phyloP scores from a whole-genome alignment of 192 early-diverging fungal species.

The Gamsiella multidivaricata region DNA sequence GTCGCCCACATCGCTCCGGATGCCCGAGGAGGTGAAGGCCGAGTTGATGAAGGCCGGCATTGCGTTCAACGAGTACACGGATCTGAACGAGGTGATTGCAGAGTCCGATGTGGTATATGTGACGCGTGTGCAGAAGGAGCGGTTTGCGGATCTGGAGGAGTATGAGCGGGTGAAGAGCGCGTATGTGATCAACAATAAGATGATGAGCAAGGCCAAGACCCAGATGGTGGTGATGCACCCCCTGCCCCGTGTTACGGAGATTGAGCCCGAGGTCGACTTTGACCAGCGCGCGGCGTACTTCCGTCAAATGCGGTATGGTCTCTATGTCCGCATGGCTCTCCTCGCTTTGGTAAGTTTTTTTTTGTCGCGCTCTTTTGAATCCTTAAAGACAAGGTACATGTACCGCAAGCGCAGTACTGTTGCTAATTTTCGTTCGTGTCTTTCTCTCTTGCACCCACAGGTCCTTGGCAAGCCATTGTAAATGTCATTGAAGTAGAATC shows the following conservation, averaged over 20 bases:
- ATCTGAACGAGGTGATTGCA: conserved; percentile 84
- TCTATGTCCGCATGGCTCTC: conserved; percentile 98
- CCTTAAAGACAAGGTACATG: too few species aligned
- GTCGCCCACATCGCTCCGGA: conserved; percentile 79
- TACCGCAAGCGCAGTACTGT: too few species aligned
- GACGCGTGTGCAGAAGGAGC: conserved; percentile 96
- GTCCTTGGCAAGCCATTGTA: conserved; percentile 8
- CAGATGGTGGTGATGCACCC: conserved; percentile 99
- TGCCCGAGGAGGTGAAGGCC: conserved; percentile 87
- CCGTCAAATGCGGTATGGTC: conserved; percentile 97
- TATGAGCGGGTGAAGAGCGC: conserved; percentile 82
- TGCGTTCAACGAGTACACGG: conserved; percentile 74
- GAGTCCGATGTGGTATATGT: conserved; percentile 96
- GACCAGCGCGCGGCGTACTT: conserved; percentile 98
- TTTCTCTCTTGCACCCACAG: not conserved
- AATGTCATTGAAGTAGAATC: too few species aligned
- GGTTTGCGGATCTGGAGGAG: conserved; percentile 80
- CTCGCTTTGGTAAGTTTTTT: conserved; percentile 78
- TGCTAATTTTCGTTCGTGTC: too few species aligned
- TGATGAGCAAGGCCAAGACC: conserved; percentile 87
- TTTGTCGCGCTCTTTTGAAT: too few species aligned
- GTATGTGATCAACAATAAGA: conserved; percentile 89
- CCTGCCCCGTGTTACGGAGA: conserved; percentile 93
- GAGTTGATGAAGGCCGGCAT: conserved; percentile 63
- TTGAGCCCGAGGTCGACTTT: conserved; percentile 97